Base-by-base conservation (phyloP, 192 early-diverging fungal genomes). In the Mortierella hygrophila region DNA sequence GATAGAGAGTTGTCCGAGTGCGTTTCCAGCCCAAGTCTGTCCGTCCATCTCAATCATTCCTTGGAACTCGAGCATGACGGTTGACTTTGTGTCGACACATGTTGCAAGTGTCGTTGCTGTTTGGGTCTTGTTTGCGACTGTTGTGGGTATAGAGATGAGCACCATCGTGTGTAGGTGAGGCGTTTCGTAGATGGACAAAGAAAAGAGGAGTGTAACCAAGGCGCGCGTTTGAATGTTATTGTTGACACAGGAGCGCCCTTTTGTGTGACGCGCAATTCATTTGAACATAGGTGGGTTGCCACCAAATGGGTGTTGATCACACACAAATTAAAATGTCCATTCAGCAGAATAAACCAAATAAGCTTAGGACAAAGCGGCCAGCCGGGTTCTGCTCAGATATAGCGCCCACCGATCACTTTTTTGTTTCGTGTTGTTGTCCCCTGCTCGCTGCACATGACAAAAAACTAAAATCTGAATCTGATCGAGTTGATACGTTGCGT, bases 11-110 rank as follows among this genome's bases (percentile, higher is more conserved):
- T 80, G 79, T 35, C 84, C 84, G n/a, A 86, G 84, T 21, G 69
- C 41, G 42, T 86, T 86, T 37, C 77, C 78, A 20, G 84, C 84
- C 79, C 79, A 86, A 1, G 79, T 78, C 3, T 37, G 7, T 29
- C 84, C 84, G 55, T 86, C 84, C 84, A 86, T 86, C 38, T 86
- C 84, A 37, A 86, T 72, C 18, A 75, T 32, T 1, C 84, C 84
- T 65, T 86, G 84, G 37, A 86, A 81, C 40, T 86, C 84, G 11
- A 86, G 79, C 71, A 86, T 40, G 4, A 86, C 21, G 26, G 76
- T 86, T 29, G 79, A 73, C 6, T 81, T 55, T 23, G 84, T 86
- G 76, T 86, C 84, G 21, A 75, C 6, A 37, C 84, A 75, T 70
- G 75, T 76, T 26, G 77, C 79, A 35, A 78, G 70, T 6, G 44